These are phyloP conservation scores for Agaricus blazei DNA, from an alignment of 768 basidiomycete species.

Conservation along the genomic window DNA sequence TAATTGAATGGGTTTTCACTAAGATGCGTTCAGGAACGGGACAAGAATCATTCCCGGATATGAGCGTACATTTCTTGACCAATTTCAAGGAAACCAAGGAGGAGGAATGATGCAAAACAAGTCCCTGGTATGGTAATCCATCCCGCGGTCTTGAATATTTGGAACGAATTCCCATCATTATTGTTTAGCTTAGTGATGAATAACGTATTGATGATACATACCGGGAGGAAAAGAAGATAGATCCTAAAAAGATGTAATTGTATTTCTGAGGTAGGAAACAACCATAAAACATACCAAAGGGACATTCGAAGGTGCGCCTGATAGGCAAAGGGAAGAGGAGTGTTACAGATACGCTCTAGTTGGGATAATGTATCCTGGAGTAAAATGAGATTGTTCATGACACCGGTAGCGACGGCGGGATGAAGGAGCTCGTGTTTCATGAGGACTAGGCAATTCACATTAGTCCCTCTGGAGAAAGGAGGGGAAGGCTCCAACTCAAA, in stretches of 20 bases:
- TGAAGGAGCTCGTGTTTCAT: constrained; percentile 38
- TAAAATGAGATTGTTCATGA: constrained; percentile 34
- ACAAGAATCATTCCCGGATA: not conserved
- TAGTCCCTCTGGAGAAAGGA: too few relatives aligned
- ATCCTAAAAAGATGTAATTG: constrained; percentile 19
- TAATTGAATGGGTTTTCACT: constrained; percentile 70
- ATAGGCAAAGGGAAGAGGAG: constrained; percentile 64
- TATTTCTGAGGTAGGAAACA: not conserved
- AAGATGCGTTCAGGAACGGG: not conserved
- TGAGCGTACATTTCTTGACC: constrained; percentile 54
- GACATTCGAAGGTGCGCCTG: constrained; percentile 67
- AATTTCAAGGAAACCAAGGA: constrained; percentile 65
- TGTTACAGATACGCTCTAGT: constrained; percentile 51
- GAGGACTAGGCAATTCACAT: constrained; percentile 14
- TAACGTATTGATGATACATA: constrained; percentile 27
- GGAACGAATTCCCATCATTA: constrained; percentile 31
- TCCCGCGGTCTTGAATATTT: constrained; percentile 38
- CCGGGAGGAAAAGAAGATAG: constrained; percentile 39
- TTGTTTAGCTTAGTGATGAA: constrained; percentile 20
- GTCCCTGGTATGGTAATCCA: constrained; percentile 57
- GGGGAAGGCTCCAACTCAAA: not conserved
- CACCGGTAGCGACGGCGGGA: constrained; percentile 47
- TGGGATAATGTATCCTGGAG: constrained; percentile 50
- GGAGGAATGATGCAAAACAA: constrained; percentile 57
- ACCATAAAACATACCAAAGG: constrained; percentile 36